phyloP scores from a whole-genome alignment of 768 basidiomycete genomes.

The Rhizopogon roseolus region DNA sequence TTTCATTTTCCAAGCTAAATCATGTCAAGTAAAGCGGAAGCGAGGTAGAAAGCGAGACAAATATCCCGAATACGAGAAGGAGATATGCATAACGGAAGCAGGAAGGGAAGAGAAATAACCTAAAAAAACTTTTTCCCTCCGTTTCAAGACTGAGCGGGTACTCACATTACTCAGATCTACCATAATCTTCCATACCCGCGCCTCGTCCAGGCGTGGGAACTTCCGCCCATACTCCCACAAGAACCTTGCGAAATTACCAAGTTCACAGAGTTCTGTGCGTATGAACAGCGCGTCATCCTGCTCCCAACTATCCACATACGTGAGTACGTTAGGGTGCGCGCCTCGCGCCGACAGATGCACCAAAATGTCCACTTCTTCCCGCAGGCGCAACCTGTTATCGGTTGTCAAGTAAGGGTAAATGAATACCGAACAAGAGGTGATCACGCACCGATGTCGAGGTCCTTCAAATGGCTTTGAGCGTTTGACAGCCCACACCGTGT shows the following conservation, averaged over 20 bases:
- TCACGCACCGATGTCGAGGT: slow-evolving; percentile 75
- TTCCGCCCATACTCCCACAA: slow-evolving; percentile 85
- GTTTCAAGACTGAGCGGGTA: slow-evolving; percentile 9
- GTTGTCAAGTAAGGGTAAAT: slow-evolving; percentile 6
- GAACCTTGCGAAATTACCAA: slow-evolving; percentile 89
- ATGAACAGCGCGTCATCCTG: slow-evolving; percentile 85
- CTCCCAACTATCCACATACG: slow-evolving; percentile 95
- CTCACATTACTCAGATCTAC: slow-evolving; percentile 86
- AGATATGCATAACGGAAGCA: slow-evolving; percentile 1
- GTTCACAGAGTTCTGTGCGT: slow-evolving; percentile 90
- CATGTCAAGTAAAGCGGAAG: slow-evolving; percentile 8
- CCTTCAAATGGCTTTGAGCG: slow-evolving; percentile 92
- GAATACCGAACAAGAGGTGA: slow-evolving; percentile 2
- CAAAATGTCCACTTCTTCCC: slow-evolving; percentile 93
- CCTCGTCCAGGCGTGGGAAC: slow-evolving; percentile 85
- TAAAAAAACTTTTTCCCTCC: slow-evolving; percentile 1
- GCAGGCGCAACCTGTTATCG: slow-evolving; percentile 62
- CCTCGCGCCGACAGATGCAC: slow-evolving; percentile 58
- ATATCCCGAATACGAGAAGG: neutral
- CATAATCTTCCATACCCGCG: slow-evolving; percentile 93
- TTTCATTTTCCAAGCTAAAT: slow-evolving; percentile 16
- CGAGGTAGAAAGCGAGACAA: neutral
- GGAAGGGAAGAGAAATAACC: neutral
- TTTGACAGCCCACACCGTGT: slow-evolving; percentile 80
- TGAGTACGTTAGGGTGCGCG: slow-evolving; percentile 76